Evolutionary conservation across 1,139 yeast species (phyloP), one percentile per base, ranked within the genome.

Genomic region (Yamadazyma pseudoaaseri): DNA sequence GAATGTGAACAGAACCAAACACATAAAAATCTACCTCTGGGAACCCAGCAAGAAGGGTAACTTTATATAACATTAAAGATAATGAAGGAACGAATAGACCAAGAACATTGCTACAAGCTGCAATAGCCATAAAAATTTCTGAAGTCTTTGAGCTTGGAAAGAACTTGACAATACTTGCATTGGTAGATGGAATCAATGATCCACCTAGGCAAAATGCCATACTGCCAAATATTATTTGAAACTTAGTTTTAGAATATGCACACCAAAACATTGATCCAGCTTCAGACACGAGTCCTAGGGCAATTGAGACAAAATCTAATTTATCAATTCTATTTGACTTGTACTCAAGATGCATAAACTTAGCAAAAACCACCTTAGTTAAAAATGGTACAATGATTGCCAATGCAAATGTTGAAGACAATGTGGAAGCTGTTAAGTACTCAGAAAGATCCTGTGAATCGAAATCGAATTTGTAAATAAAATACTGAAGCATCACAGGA

Each of bases 381-480:
- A 65, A 36, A 3, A 64, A 26, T 1, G 74, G 73, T 2, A 68
- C 54, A 5, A 65, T 29, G 5, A 65, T 39, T 6, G 61, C 51
- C 38, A 66, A 51, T 2, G 54, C 51, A 6, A 59, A 27, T 1
- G 70, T 67, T 30, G 58, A 51, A 5, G 73, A 54, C 2, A 75
- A 42, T 29, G 86, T 83, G 1, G 71, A 42, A 1, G 71, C 37
- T 0, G 90, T 76, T 35, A 85, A 54, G 40, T 76, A 69, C 40
- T 72, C 70, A 3, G 92, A 86, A 20, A 82, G 58, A 30, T 73
- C 73, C 5, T 64, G 70, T 14, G 85, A 70, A 3, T 62, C 60
- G 86, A 92, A 82, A 13, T 66, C 47, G 53, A 77, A 85, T 27
- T 50, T 54, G 50, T 68, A 77, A 22, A 81, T 75, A 0, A 82